Evolutionary conservation across 352 stramenopile species (phyloP).

Genomic region (Pythium biforme): DNA sequence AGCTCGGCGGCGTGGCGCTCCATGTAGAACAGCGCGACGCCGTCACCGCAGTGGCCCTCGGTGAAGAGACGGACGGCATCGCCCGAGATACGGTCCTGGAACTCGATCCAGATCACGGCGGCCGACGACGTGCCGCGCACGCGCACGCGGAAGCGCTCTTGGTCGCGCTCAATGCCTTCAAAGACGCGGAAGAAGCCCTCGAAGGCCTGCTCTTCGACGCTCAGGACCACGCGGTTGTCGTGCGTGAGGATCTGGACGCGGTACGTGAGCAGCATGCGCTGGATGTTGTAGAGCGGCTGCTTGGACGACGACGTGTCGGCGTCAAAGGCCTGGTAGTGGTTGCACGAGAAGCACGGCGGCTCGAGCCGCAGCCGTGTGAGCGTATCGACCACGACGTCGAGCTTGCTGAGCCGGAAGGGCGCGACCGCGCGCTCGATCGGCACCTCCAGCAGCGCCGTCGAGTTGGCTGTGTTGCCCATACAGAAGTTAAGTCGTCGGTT

Average conservation of each 20-base stretch:
- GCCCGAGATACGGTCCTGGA: slow-evolving; percentile 4
- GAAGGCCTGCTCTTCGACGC: not conserved
- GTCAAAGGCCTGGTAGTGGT: not conserved
- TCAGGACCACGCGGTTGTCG: not conserved
- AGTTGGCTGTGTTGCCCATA: slow-evolving; percentile 14
- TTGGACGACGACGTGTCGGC: not conserved
- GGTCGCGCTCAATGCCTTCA: slow-evolving; percentile 3
- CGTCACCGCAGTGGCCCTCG: not conserved
- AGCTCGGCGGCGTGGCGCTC: not conserved
- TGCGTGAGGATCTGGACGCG: not conserved
- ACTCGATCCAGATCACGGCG: slow-evolving; percentile 1
- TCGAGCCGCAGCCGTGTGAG: slow-evolving; percentile 2
- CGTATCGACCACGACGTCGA: not conserved
- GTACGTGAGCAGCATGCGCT: not conserved
- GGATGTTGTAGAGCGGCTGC: not conserved
- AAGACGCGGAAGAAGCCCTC: slow-evolving; percentile 5
- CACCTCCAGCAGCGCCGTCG: slow-evolving; percentile 9
- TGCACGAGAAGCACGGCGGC: not conserved
- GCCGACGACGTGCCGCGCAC: not conserved
- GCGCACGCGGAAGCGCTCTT: not conserved
- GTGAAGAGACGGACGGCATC: slow-evolving; percentile 3
- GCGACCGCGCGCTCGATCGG: not conserved
- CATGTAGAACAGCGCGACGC: slow-evolving; percentile 13
- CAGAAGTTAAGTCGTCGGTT: too few relatives aligned
- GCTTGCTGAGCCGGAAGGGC: slow-evolving; percentile 5